phyloP scores from a whole-genome alignment of 2,329 filamentous ascomycete genomes.

The Tympanopsis confertula region DNA sequence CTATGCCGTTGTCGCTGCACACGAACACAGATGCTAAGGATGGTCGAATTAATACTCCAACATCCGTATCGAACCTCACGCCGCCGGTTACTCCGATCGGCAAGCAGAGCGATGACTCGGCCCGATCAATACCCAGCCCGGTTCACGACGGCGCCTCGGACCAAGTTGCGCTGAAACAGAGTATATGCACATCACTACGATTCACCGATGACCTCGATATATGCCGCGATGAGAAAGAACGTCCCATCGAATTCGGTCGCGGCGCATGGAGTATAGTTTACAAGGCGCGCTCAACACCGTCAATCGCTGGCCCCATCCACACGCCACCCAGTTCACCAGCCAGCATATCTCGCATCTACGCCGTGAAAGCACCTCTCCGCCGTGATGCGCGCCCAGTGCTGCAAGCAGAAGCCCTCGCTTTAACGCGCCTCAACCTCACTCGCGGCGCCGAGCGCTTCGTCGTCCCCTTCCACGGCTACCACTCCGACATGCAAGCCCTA shows the following conservation, averaged over 20 bases:
- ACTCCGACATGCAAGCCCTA: conserved; percentile 8
- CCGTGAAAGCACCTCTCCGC: neutral
- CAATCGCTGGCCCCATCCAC: neutral
- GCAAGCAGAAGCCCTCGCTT: conserved; percentile 24
- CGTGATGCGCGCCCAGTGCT: conserved; percentile 13
- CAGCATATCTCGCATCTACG: neutral
- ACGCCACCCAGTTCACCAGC: neutral
- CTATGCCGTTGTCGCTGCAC: no score
- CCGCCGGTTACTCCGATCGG: no score
- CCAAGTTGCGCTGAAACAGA: no score
- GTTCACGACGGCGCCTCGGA: no score
- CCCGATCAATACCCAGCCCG: no score
- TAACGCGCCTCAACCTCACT: conserved; percentile 22
- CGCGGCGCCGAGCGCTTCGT: conserved; percentile 19
- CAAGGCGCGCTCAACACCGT: conserved; percentile 17
- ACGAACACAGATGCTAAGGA: no score
- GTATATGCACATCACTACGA: no score
- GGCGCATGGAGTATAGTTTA: conserved; percentile 34
- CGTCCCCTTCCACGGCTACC: conserved; percentile 30
- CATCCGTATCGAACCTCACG: no score
- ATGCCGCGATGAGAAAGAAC: conserved; percentile 7
- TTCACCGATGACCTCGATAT: neutral
- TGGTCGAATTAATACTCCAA: no score
- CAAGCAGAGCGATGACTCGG: no score
- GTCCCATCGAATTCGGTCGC: conserved; percentile 23